These are phyloP conservation scores for Colletotrichum kahawae DNA, from an alignment of 2,329 filamentous ascomycete genomes.

Conservation along the genomic window DNA sequence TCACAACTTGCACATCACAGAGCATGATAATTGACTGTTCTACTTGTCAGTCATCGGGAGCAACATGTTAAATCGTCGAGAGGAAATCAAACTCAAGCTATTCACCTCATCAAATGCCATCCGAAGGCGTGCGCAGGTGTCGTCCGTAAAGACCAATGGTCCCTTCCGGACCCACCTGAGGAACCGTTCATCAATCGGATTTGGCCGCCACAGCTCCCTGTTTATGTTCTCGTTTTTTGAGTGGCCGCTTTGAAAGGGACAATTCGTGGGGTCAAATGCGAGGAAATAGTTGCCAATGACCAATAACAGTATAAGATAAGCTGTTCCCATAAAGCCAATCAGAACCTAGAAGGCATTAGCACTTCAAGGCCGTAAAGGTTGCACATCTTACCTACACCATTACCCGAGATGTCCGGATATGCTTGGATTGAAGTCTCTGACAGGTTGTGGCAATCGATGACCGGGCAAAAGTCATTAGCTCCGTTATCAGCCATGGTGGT, in stretches of 20 bases:
- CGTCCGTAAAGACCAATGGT: not conserved
- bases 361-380: not conserved
- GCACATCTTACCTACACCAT: not conserved
- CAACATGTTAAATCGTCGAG: fast-evolving
- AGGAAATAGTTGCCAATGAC: not conserved
- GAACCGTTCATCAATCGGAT: not conserved
- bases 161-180: not conserved
- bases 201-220: not conserved
- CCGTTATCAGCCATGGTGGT: not conserved
- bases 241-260: not conserved
- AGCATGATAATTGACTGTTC: not conserved
- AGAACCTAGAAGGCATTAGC: not conserved
- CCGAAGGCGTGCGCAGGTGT: not conserved
- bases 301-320: not conserved
- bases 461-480: not conserved
- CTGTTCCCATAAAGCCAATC: not conserved
- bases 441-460: not conserved
- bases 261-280: not conserved
- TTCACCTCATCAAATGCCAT: not conserved
- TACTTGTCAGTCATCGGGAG: not conserved
- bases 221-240: not conserved
- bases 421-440: not conserved
- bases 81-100: not conserved
- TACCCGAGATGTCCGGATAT: not conserved
- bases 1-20: not conserved